Conservation (phyloP, 2,329 filamentous ascomycete species). For the Fusarium vanettenii region DNA sequence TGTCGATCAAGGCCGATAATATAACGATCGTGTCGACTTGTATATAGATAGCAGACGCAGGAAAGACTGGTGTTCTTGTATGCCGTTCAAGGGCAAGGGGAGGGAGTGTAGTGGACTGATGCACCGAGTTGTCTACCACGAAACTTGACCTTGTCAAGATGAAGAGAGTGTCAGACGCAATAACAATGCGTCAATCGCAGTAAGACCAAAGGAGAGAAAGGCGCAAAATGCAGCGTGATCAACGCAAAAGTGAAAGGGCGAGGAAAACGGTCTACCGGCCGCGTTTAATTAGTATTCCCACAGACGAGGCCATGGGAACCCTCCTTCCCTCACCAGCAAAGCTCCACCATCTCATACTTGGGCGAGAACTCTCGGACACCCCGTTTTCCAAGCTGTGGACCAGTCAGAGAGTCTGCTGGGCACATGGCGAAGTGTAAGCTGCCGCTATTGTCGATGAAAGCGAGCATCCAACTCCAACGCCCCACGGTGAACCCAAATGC, state of each 20-base stretch:
- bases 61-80: neutral
- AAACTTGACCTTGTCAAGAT: neutral
- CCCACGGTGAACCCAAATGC: constrained; percentile 16
- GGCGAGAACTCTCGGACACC: constrained; percentile 8
- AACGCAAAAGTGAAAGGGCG: constrained; percentile 15
- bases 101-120: neutral
- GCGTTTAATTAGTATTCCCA: constrained; percentile 17
- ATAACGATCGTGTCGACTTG: neutral
- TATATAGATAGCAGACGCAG: neutral
- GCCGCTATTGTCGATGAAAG: neutral
- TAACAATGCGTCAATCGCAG: neutral
- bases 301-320: constrained; percentile 2
- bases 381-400: neutral
- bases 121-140: neutral
- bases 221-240: constrained; percentile 3
- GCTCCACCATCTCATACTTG: constrained; percentile 10
- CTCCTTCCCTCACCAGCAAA: neutral
- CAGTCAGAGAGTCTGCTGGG: neutral
- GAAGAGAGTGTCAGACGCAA: neutral
- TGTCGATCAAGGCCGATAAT: neutral
- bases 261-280: constrained; percentile 2
- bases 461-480: constrained; percentile 9
- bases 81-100: neutral
- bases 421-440: constrained; percentile 1
- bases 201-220: constrained; percentile 14